Conservation (phyloP, 306 rosid species). For the Acacia melanoxylon region DNA sequence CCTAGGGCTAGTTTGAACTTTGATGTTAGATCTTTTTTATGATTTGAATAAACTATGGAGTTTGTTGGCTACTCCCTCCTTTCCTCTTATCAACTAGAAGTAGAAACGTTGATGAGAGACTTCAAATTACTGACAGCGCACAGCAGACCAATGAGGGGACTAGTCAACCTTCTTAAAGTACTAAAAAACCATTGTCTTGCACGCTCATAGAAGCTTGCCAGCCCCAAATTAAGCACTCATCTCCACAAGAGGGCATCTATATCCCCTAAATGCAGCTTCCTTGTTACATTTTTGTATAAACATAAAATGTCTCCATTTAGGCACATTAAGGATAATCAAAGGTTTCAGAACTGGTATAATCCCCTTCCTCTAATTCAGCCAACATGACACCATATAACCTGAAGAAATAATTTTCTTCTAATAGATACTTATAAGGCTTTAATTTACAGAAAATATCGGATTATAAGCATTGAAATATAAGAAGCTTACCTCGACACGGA, state of each 20-base stretch:
- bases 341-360: slow-evolving; percentile 3
- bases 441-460: slow-evolving; percentile 22
- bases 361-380: not conserved
- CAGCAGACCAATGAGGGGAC: not conserved
- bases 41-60: too few species aligned
- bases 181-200: not conserved
- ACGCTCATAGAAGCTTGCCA: not conserved
- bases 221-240: not conserved
- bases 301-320: not conserved
- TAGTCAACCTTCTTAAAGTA: not conserved
- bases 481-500: slow-evolving; percentile 80
- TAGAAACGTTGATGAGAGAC: not conserved
- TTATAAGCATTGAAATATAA: slow-evolving; percentile 4
- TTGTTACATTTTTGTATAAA: not conserved
- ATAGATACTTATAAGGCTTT: not conserved
- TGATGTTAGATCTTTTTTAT: not conserved
- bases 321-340: not conserved
- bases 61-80: not conserved
- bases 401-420: slow-evolving; percentile 5
- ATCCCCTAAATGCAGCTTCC: not conserved
- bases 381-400: not conserved
- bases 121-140: not conserved
- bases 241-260: not conserved
- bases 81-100: not conserved
- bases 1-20: not conserved